Evolutionary conservation across 2,329 filamentous ascomycete species (phyloP).

Genomic region (Epichloe coenophiala): DNA sequence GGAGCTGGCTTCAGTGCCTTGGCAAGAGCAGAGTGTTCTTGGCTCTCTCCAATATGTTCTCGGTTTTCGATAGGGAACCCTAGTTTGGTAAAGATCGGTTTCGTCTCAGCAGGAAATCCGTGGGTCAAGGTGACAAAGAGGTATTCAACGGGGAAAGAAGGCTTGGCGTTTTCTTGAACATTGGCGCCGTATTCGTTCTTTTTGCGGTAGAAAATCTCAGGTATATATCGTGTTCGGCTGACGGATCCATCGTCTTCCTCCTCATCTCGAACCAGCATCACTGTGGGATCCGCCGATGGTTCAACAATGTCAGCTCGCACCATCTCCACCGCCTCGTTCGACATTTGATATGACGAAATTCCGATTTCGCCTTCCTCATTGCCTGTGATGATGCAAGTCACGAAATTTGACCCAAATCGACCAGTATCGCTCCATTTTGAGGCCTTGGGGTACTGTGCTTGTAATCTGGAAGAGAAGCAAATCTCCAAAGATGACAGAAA

Average conservation of each 20-base stretch:
- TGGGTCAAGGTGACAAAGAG: slow-evolving; percentile 91
- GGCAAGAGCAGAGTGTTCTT: slow-evolving; percentile 58
- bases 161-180: slow-evolving; percentile 94
- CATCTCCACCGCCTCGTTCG: slow-evolving; percentile 95
- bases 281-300: slow-evolving; percentile 78
- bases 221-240: slow-evolving; percentile 74
- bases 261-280: slow-evolving; percentile 91
- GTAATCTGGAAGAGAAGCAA: slow-evolving; percentile 73
- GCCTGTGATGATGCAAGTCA: slow-evolving; percentile 90
- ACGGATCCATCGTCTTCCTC: slow-evolving; percentile 63
- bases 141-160: slow-evolving; percentile 92
- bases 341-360: slow-evolving; percentile 87
- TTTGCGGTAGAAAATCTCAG: slow-evolving; percentile 92
- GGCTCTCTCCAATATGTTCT: slow-evolving; percentile 70
- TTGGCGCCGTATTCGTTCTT: slow-evolving; percentile 96
- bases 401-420: slow-evolving; percentile 87
- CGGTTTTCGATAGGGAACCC: slow-evolving; percentile 88
- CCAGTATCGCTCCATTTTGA: slow-evolving; percentile 97
- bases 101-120: slow-evolving; percentile 74
- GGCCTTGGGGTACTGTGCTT: slow-evolving; percentile 76
- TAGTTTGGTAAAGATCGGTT: slow-evolving; percentile 59
- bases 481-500: slow-evolving; percentile 89
- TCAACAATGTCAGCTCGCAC: slow-evolving; percentile 89
- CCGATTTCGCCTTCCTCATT: slow-evolving; percentile 80
- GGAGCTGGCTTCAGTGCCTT: slow-evolving; percentile 52